These are phyloP conservation scores for Drechslera avenae DNA, from an alignment of 2,329 filamentous ascomycete species.

Conservation along the genomic window DNA sequence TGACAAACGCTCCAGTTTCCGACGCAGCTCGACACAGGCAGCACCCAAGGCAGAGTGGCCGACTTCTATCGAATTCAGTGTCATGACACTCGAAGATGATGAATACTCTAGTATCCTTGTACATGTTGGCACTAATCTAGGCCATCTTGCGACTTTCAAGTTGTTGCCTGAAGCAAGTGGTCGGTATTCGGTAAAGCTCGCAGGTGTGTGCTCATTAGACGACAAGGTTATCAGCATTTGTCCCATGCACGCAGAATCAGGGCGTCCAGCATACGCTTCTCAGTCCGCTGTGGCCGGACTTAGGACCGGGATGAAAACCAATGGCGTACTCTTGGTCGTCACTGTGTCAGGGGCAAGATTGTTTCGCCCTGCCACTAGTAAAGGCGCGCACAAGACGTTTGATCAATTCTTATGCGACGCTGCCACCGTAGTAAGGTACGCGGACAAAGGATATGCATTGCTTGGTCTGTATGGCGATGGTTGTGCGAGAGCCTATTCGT, in stretches of 20 bases:
- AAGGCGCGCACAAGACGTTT: conserved; percentile 91
- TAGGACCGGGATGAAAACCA: conserved; percentile 71
- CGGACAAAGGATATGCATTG: conserved; percentile 76
- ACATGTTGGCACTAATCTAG: conserved; percentile 86
- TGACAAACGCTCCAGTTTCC: conserved; percentile 77
- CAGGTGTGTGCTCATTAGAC: conserved; percentile 69
- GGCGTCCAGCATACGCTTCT: conserved; percentile 75
- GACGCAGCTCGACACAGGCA: conserved; percentile 58
- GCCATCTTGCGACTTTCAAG: conserved; percentile 88
- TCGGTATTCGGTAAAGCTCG: conserved; percentile 73
- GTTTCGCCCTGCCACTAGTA: conserved; percentile 81
- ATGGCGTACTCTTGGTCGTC: conserved; percentile 81
- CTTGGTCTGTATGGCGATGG: conserved; percentile 86
- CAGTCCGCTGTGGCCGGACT: conserved; percentile 77
- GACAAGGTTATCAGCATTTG: conserved; percentile 74
- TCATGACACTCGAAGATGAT: conserved; percentile 88
- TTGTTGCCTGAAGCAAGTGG: conserved; percentile 73
- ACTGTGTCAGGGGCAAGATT: conserved; percentile 77
- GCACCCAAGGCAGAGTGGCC: conserved; percentile 69
- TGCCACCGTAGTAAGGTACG: conserved; percentile 75
- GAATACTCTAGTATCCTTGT: conserved; percentile 92
- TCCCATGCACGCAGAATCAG: conserved; percentile 79
- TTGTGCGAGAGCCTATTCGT: conserved; percentile 76
- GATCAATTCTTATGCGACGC: conserved; percentile 82
- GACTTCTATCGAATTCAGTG: conserved; percentile 84